Evolutionary conservation across 148 eudicot species (phyloP).

Genomic region (Hydrangea macrophylla): DNA sequence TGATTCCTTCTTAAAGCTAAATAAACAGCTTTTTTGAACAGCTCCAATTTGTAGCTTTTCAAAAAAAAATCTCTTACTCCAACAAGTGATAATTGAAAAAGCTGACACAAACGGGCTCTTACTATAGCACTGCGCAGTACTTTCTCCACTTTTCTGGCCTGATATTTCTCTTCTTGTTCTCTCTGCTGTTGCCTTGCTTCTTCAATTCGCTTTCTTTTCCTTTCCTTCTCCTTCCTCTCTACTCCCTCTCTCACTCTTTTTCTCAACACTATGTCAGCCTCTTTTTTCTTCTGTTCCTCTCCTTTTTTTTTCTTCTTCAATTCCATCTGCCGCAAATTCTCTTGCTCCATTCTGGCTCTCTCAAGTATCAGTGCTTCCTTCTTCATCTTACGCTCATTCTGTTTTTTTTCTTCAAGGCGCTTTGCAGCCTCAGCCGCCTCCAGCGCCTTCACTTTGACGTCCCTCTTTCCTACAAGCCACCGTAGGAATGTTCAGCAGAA

Average conservation of each 20-base stretch:
- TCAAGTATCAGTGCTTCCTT: slow-evolving; percentile 80
- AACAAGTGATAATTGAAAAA: too few relatives aligned
- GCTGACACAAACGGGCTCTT: slow-evolving; percentile 18
- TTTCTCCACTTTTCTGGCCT: slow-evolving; percentile 39
- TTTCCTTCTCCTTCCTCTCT: slow-evolving; percentile 71
- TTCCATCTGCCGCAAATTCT: slow-evolving; percentile 65
- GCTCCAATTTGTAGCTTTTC: too few relatives aligned
- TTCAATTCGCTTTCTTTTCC: slow-evolving; percentile 68
- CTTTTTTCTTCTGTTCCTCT: slow-evolving; percentile 69
- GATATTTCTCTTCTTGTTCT: slow-evolving; percentile 52
- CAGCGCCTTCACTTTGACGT: slow-evolving; percentile 80
- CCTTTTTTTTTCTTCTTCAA: slow-evolving; percentile 57
- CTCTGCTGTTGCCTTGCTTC: slow-evolving; percentile 50
- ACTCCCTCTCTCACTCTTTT: slow-evolving; percentile 90
- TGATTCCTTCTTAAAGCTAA: too few relatives aligned
- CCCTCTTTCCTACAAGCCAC: slow-evolving; percentile 68
- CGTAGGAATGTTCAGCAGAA: slow-evolving; percentile 1
- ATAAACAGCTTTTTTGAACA: too few relatives aligned
- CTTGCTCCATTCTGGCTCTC: slow-evolving; percentile 64
- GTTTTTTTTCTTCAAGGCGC: slow-evolving; percentile 64
- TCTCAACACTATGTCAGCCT: slow-evolving; percentile 60
- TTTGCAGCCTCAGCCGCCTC: slow-evolving; percentile 90
- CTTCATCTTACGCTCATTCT: slow-evolving; percentile 75
- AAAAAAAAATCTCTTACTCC: too few relatives aligned
- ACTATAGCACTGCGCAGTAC: slow-evolving; percentile 34